Conservation (phyloP, 305 asterid genomes). For the Solanum hybrid region DNA sequence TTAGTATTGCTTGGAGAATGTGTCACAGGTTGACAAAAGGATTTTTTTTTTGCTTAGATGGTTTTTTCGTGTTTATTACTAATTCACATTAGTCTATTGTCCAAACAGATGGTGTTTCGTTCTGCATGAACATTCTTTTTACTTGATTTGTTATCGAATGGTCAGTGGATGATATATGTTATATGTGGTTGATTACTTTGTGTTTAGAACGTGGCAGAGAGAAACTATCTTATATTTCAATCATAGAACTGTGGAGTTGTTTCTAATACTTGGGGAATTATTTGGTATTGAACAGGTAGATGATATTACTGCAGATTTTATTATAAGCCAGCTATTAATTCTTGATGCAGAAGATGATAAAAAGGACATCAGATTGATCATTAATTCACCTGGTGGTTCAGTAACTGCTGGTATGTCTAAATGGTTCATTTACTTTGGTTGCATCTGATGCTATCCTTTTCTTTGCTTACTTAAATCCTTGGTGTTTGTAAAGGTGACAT, state of each 20-base stretch:
- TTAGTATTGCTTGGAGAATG: background rate
- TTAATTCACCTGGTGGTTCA: slow-evolving; percentile 93
- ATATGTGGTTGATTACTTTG: background rate
- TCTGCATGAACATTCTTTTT: background rate
- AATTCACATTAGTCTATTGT: background rate
- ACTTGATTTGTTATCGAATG: background rate
- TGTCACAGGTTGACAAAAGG: background rate
- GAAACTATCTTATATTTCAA: background rate
- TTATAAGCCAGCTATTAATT: slow-evolving; percentile 70
- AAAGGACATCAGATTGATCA: slow-evolving; percentile 70
- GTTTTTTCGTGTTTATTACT: background rate
- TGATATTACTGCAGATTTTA: slow-evolving; percentile 68
- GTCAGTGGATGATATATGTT: background rate
- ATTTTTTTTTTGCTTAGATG: background rate
- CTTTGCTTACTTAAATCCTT: background rate
- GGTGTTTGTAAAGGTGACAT: background rate
- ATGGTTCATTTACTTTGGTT: background rate
- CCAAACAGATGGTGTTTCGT: background rate
- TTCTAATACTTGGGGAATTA: background rate
- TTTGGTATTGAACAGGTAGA: slow-evolving; percentile 56
- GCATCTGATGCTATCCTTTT: background rate
- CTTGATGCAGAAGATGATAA: slow-evolving; percentile 71
- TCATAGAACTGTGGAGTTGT: background rate
- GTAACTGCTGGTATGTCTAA: slow-evolving; percentile 63
- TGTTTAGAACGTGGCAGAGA: background rate